These are phyloP conservation scores for Tremellales sp. DNA, from an alignment of 1,284 basidiomycete species.

Conservation along the genomic window DNA sequence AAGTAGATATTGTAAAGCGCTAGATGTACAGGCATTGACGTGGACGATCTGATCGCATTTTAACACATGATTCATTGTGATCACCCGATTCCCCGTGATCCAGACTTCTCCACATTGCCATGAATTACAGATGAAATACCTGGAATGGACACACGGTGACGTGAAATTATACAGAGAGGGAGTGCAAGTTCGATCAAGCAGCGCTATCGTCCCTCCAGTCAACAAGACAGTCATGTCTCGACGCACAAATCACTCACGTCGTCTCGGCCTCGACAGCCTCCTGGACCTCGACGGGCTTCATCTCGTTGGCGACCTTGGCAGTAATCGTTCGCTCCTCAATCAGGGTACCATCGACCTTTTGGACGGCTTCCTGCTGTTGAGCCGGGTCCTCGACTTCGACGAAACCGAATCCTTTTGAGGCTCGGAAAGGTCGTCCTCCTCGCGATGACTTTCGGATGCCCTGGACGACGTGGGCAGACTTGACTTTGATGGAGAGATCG, in stretches of 20 bases:
- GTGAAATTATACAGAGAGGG: background rate
- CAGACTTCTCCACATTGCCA: too few relatives aligned
- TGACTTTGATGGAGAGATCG: conserved; percentile 71
- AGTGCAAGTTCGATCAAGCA: background rate
- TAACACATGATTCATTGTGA: too few relatives aligned
- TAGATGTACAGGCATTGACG: too few relatives aligned
- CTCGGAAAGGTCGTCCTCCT: conserved; percentile 48
- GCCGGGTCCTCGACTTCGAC: conserved; percentile 81
- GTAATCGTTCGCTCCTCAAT: conserved; percentile 73
- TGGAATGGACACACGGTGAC: background rate
- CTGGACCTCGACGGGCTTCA: conserved; percentile 40
- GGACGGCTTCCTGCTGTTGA: conserved; percentile 79
- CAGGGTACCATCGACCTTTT: conserved; percentile 72
- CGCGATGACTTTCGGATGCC: conserved; percentile 65
- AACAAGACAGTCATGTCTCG: background rate
- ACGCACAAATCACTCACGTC: background rate
- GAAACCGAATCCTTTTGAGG: conserved; percentile 88
- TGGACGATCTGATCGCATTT: too few relatives aligned
- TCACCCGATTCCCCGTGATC: too few relatives aligned
- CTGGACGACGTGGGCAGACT: conserved; percentile 74
- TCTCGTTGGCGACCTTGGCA: conserved; percentile 70
- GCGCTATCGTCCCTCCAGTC: background rate
- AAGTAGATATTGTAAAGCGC: too few relatives aligned
- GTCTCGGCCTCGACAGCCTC: conserved; percentile 17
- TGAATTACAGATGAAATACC: too few relatives aligned